Percentiles rank a stretch among this genome's conserved stretches.
These are phyloP conservation scores for Primulina eburnea DNA, from an alignment of 257 asterid species.

Conservation along the genomic window DNA sequence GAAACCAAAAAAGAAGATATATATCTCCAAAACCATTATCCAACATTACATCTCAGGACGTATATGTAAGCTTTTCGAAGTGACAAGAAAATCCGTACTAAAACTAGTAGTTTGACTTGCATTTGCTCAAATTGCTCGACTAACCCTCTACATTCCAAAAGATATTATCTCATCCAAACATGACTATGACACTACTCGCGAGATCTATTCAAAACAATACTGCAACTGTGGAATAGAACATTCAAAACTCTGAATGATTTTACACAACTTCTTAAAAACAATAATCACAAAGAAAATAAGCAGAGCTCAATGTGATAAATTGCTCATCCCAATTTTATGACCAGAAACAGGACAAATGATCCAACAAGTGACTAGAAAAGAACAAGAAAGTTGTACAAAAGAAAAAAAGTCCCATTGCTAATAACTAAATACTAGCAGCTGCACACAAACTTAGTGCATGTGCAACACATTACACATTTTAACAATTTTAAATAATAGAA, in stretches of 20 bases:
- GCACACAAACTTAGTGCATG: neutral
- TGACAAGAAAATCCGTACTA: conserved; percentile 5
- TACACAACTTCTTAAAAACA: neutral
- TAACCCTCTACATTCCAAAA: conserved; percentile 5
- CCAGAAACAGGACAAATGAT: neutral
- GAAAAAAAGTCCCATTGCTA: conserved; percentile 11
- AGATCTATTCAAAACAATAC: conserved; percentile 5
- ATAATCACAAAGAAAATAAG: neutral
- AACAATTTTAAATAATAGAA: no score
- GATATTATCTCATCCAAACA: conserved; percentile 2
- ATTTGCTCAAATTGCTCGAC: conserved; percentile 6
- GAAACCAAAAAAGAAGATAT: neutral
- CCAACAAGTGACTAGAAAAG: conserved; percentile 18
- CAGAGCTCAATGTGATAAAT: neutral
- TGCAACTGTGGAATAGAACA: neutral
- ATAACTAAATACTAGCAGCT: neutral
- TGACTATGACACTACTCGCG: neutral
- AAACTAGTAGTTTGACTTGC: conserved; percentile 6
- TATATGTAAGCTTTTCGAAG: conserved; percentile 7
- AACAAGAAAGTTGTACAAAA: conserved; percentile 5
- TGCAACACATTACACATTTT: neutral
- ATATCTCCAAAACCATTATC: conserved; percentile 11
- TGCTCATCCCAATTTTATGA: neutral
- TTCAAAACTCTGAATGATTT: no score
- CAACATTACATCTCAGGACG: conserved; percentile 8